Percentiles rank a stretch among this genome's conserved stretches.
Conservation (phyloP, 805 yeast species). For the Lachancea thermotolerans region DNA sequence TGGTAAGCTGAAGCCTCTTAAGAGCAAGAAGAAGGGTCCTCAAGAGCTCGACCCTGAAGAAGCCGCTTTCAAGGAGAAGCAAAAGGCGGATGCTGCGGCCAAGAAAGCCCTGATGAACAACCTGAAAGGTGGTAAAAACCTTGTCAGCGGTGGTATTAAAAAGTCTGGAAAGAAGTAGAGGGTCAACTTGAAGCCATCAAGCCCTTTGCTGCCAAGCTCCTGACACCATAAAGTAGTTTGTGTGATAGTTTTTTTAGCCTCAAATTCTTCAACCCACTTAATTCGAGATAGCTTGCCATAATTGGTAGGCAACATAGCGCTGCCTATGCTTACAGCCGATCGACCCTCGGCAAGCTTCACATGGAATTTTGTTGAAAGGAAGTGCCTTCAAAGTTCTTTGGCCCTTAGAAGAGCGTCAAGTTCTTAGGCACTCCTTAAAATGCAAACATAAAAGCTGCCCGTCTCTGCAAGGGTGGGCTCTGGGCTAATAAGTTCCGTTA, state of each 20-base stretch:
- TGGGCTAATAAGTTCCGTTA: no score
- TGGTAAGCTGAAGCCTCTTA: conserved; percentile 79
- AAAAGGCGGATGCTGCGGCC: conserved; percentile 91
- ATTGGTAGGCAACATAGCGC: not conserved
- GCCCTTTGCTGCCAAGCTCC: not conserved
- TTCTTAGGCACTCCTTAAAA: no score
- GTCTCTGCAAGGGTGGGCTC: no score
- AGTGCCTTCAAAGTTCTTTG: no score
- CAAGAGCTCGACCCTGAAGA: conserved; percentile 84
- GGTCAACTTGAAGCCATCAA: not conserved
- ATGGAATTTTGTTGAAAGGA: no score
- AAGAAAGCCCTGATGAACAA: conserved; percentile 83
- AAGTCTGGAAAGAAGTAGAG: conserved; percentile 61
- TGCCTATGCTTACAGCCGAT: no score
- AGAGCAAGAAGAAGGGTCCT: conserved; percentile 73
- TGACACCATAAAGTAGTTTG: not conserved
- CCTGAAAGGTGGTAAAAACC: conserved; percentile 86
- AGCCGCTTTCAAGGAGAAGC: conserved; percentile 83
- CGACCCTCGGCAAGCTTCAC: no score
- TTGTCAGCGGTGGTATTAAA: conserved; percentile 92
- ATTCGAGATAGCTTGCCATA: not conserved
- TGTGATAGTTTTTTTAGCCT: not conserved
- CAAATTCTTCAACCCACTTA: not conserved
- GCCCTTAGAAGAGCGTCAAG: no score
- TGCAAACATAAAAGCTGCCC: no score